These are phyloP conservation scores for Sporopachydermia quercuum DNA, from an alignment of 805 yeast species.

Conservation along the genomic window DNA sequence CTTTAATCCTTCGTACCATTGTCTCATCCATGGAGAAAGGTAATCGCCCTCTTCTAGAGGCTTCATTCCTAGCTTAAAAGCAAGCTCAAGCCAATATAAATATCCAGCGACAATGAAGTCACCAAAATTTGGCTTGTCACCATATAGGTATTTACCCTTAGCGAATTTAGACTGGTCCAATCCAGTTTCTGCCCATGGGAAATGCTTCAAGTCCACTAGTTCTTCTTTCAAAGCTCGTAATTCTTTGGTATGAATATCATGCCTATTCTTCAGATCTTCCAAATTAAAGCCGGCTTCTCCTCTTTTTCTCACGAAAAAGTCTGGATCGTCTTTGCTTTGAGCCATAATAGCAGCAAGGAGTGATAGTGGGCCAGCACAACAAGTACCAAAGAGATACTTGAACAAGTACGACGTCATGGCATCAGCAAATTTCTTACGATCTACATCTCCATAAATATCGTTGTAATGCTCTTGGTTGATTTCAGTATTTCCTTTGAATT, in stretches of 20 bases:
- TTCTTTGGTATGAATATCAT: background rate
- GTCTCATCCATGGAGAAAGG: background rate
- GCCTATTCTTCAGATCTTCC: background rate
- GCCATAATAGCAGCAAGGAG: background rate
- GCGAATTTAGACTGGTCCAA: background rate
- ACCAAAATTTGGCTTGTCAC: background rate
- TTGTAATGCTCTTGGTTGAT: background rate
- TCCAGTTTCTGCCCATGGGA: background rate
- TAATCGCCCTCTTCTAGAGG: background rate
- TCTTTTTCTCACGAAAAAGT: background rate
- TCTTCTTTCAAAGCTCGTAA: background rate
- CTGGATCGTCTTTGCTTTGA: background rate
- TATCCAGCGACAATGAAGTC: background rate
- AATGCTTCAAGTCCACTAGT: background rate
- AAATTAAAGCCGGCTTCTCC: background rate
- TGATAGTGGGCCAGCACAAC: background rate
- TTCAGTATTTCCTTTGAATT: background rate
- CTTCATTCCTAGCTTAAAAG: background rate
- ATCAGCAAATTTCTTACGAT: background rate
- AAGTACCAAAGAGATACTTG: background rate
- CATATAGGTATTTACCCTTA: background rate
- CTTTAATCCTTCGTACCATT: conserved; percentile 24
- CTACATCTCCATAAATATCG: background rate
- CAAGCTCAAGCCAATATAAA: background rate
- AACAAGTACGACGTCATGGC: background rate